Evolutionary conservation across 2,329 filamentous ascomycete genomes (phyloP), one percentile per base, ranked within the genome.

Genomic region (Colletotrichum camelliae): DNA sequence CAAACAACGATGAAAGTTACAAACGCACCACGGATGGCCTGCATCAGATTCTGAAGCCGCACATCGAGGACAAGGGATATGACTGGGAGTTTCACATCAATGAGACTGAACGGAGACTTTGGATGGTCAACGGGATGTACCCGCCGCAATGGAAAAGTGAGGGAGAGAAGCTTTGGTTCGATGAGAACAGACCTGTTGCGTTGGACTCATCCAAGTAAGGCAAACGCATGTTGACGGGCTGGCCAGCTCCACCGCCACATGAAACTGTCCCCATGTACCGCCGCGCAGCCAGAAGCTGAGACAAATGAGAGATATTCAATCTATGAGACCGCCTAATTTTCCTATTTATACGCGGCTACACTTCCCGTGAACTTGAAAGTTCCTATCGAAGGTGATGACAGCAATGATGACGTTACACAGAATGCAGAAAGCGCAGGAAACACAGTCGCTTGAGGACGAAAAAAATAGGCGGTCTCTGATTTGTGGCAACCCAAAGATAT

Each of bases 1-100:
- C 81, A 7, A 80, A 85, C 69, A 27, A 78, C n/a, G 67, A 68
- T 9, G 68, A 75, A 39, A 27, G 75, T 57, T 75, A 82, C 58
- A 64, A 52, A 13, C 7, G 5, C 3, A 5, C 9, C 8, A 43
- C 24, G 12, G 21, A 75, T 18, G 16, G 7, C 0, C 12, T 88
- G 1, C 83, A 87, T 29, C 31, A 64, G 2, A 71, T 80, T 1
- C 60, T 88, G n/a, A 84, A 85, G 75, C 85, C 86, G 21, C 82
- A 84, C 66, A 78, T 88, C 1, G 80, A 78, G 2, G 86, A 86
- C 37, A 83, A 83, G 72, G 87, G 85, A 0, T 87, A 85, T 60
- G 84, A 86, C 72, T 88, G 83, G 82, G 87, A 89, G 79, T 86
- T 83, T 73, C 83, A 84, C 68, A 78, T 88, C 33, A 80, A 82